Evolutionary conservation across 2,329 filamentous ascomycete species (phyloP).

Genomic region (Pseudogymnoascus sp.): DNA sequence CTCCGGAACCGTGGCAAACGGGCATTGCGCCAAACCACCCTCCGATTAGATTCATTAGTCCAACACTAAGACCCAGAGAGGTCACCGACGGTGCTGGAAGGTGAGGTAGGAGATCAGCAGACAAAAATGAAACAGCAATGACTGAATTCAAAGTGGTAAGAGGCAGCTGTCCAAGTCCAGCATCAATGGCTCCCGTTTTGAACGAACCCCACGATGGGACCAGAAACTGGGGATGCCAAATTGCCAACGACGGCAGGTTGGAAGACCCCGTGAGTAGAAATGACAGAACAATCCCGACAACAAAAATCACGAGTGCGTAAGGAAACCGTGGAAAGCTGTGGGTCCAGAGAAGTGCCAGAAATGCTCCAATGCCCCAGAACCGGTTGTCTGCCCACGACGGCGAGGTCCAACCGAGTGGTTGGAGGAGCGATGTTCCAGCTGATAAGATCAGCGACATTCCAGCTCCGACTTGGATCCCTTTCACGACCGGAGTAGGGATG

Average conservation of each 20-base stretch:
- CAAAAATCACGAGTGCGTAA: conserved; percentile 69
- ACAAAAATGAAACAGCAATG: conserved; percentile 76
- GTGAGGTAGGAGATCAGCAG: conserved; percentile 68
- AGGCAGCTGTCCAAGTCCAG: conserved; percentile 70
- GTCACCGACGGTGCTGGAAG: conserved; percentile 66
- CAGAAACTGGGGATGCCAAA: conserved; percentile 54
- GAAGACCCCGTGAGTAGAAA: conserved; percentile 36
- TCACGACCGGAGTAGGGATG: conserved; percentile 81
- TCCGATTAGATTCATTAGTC: conserved; percentile 73
- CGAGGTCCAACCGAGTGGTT: conserved; percentile 60
- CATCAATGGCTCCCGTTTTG: conserved; percentile 49
- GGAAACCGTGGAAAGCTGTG: conserved; percentile 62
- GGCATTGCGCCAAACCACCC: conserved; percentile 96
- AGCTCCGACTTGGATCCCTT: conserved; percentile 90
- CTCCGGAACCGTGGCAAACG: conserved; percentile 86
- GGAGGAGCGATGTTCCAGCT: conserved; percentile 63
- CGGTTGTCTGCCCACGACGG: conserved; percentile 70
- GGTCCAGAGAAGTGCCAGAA: conserved; percentile 63
- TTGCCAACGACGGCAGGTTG: conserved; percentile 44
- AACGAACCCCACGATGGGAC: conserved; percentile 41
- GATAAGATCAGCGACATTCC: conserved; percentile 77
- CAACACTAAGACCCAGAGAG: conserved; percentile 73
- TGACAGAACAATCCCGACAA: conserved; percentile 62
- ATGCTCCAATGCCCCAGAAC: conserved; percentile 69
- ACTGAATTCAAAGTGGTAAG: conserved; percentile 90